Evolutionary conservation across 345 rosid genomes (phyloP), one percentile per base, ranked within the genome.

Genomic region (Psidium friedrichsthalianum): DNA sequence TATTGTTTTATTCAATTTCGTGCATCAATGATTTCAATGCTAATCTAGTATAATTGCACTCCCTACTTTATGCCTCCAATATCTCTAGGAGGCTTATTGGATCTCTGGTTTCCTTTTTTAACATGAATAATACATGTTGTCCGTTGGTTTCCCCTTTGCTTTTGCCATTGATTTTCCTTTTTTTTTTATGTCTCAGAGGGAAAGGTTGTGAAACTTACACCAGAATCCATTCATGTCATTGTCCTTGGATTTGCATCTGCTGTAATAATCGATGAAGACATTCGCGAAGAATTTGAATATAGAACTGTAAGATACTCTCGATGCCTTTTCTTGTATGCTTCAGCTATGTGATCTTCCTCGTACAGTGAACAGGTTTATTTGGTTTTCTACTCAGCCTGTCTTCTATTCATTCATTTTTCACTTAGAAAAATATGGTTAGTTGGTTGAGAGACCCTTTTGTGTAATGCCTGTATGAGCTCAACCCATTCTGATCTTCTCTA

Each of bases 201-300:
- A 85, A 92, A 92, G 69, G 95, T 96, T 21, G 92, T 93, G 84
- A 95, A 94, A 87, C 82, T 96, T 88, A 88, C 92, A 8, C 93
- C 86, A 86, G 98, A 94, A 87, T 93, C 96, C 40, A 93, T 97
- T 85, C 98, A 95, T 88, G 87, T 85, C 24, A 88, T 95, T 84
- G 91, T 97, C 91, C 98, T 97, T 57, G 98, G 97, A 56, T 95
- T 97, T 86, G 92, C 98, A 5, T 95, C 98, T 87, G 96, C 96
- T 14, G 90, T 92, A n/a, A 88, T 97, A 84, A 86, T 90, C 6
- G 92, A 94, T 40, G 87, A 92, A 82, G 93, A 95, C 85, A 91
- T 95, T 64, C 94, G 95, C 49, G 90, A 93, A 84, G 97, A 97
- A n/a, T 93, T 96, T 87, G 89, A 89, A 82, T 93, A 90, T 88